Conservation (phyloP, 164 flowering plant species). For the Kalanchoe fedtschenkoi region DNA sequence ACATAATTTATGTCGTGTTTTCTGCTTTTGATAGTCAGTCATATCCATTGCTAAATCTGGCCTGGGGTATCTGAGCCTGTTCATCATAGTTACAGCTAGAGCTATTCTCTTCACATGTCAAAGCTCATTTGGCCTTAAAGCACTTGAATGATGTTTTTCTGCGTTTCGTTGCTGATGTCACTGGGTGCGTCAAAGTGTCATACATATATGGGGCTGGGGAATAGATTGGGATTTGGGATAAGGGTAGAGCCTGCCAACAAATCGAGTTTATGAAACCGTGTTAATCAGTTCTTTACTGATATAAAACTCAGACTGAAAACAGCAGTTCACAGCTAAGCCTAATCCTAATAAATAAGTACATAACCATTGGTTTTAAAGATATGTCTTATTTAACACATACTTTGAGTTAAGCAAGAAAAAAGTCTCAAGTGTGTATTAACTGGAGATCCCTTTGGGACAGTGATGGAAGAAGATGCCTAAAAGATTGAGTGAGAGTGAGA, state of each 20-base stretch:
- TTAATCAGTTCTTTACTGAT: not conserved
- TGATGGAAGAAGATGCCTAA: conserved; percentile 3
- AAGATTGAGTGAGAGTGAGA: conserved; percentile 7
- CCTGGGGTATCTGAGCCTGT: no score
- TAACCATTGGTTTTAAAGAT: not conserved
- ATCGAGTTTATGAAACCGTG: not conserved
- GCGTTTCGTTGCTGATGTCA: no score
- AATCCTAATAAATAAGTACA: not conserved
- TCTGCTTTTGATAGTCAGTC: no score
- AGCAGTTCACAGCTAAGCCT: not conserved
- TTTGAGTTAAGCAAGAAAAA: not conserved
- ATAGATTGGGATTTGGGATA: no score
- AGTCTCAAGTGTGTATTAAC: not conserved
- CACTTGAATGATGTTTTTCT: no score
- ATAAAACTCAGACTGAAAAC: not conserved
- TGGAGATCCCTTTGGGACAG: not conserved
- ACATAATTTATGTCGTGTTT: no score
- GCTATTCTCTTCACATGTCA: no score
- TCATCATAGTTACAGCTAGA: no score
- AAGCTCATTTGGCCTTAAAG: no score
- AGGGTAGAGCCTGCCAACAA: not conserved
- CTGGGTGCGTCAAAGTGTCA: no score
- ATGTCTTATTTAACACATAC: not conserved
- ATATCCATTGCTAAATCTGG: no score
- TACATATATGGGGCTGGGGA: no score